Conservation (phyloP, 257 asterid genomes). For the Solanum ossicruentum region DNA sequence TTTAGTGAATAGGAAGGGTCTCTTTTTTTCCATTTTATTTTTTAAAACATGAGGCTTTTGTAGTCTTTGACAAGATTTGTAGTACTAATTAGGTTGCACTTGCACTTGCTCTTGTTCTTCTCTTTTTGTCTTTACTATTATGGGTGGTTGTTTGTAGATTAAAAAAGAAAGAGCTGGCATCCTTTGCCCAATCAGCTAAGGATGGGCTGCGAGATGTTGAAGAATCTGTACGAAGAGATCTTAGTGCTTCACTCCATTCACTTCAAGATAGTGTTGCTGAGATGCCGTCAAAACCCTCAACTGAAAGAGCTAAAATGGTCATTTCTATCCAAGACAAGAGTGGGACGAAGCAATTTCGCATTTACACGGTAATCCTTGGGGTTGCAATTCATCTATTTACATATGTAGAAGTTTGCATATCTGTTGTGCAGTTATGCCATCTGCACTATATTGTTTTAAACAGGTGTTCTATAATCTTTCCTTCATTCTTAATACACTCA, state of each 20-base stretch:
- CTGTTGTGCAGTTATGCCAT: background rate
- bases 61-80: background rate
- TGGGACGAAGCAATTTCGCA: constrained; percentile 6
- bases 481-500: background rate
- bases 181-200: constrained; percentile 49
- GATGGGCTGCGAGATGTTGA: constrained; percentile 11
- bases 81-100: background rate
- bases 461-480: background rate
- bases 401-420: background rate
- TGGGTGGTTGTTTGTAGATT: constrained; percentile 30
- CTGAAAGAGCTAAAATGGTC: constrained; percentile 12
- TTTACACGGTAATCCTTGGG: constrained; percentile 5
- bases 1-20: background rate
- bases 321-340: constrained; percentile 12
- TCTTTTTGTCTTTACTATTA: background rate
- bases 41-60: background rate
- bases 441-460: background rate
- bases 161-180: constrained; percentile 68
- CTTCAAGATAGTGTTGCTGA: constrained; percentile 6
- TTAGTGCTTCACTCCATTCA: constrained; percentile 2
- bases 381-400: background rate
- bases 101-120: background rate
- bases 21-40: background rate
- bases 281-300: background rate
- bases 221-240: constrained; percentile 17